Percentiles rank a stretch among this genome's conserved stretches.
Evolutionary conservation across 2,329 filamentous ascomycete species (phyloP).

Genomic region (Harringtonia aguacate): DNA sequence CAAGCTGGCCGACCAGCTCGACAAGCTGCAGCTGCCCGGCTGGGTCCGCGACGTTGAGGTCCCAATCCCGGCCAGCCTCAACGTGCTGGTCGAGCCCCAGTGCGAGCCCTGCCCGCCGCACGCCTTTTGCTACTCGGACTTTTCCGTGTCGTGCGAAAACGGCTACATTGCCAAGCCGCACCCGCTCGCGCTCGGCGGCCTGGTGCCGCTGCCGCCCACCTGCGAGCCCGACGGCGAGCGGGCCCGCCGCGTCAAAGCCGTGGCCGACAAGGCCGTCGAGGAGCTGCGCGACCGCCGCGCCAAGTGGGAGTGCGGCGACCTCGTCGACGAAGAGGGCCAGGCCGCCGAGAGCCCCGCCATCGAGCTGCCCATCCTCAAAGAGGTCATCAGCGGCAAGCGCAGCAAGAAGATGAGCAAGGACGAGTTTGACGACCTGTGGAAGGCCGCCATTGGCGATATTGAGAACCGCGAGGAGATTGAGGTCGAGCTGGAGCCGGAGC

Average conservation of each 20-base stretch:
- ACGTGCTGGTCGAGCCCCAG: slow-evolving; percentile 59
- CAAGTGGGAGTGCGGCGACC: slow-evolving; percentile 80
- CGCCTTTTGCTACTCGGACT: slow-evolving; percentile 74
- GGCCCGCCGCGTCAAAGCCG: slow-evolving; percentile 71
- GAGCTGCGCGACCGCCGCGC: slow-evolving; percentile 77
- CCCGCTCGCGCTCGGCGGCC: slow-evolving; percentile 68
- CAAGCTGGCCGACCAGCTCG: slow-evolving; percentile 39
- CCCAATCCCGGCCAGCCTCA: slow-evolving; percentile 62
- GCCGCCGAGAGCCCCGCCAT: slow-evolving; percentile 46
- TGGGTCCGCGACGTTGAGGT: slow-evolving; percentile 31
- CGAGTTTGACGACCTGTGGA: slow-evolving; percentile 87
- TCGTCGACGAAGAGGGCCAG: slow-evolving; percentile 49
- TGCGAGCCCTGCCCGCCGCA: slow-evolving; percentile 88
- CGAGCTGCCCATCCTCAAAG: slow-evolving; percentile 65
- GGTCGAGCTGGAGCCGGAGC: slow-evolving; percentile 44
- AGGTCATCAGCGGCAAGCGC: slow-evolving; percentile 62
- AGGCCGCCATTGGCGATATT: slow-evolving; percentile 62
- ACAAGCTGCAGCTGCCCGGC: slow-evolving; percentile 24
- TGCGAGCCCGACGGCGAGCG: slow-evolving; percentile 95
- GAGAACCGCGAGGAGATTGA: slow-evolving; percentile 50
- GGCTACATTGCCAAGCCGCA: slow-evolving; percentile 82
- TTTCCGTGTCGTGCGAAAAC: slow-evolving; percentile 68
- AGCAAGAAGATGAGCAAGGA: slow-evolving; percentile 74
- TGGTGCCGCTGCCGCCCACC: slow-evolving; percentile 76
- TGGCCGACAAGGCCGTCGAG: slow-evolving; percentile 81